These are phyloP conservation scores for Ascochyta koolunga DNA, from an alignment of 2,329 filamentous ascomycete genomes.

Conservation along the genomic window DNA sequence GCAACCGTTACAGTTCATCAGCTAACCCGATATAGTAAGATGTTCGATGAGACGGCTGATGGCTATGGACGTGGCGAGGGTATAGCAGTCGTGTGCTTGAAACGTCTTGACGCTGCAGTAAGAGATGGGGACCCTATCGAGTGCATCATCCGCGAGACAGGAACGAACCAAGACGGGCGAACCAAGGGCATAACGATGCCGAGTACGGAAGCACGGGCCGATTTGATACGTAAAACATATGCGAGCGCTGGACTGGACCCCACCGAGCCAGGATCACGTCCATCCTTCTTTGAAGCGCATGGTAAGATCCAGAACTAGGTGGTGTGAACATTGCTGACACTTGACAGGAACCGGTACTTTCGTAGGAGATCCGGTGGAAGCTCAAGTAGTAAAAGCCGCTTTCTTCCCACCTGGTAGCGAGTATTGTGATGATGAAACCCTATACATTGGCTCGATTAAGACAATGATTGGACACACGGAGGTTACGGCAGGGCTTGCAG, in stretches of 20 bases:
- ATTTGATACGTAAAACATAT: conserved; percentile 47
- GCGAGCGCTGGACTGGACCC: conserved; percentile 43
- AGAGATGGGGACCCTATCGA: conserved; percentile 59
- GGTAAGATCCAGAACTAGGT: too few species aligned
- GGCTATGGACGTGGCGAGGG: conserved; percentile 65
- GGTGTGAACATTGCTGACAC: too few species aligned
- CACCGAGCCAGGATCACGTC: background rate
- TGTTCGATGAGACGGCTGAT: conserved; percentile 51
- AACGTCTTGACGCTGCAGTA: conserved; percentile 61
- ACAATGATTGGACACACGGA: conserved; percentile 53
- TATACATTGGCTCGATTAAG: conserved; percentile 36
- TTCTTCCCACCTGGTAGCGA: conserved; percentile 6
- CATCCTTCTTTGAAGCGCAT: conserved; percentile 31
- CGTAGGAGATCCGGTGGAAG: conserved; percentile 37
- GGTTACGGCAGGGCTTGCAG: conserved; percentile 48
- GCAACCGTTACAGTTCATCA: too few species aligned
- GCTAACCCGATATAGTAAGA: background rate
- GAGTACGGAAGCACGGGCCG: conserved; percentile 43
- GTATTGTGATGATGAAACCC: background rate
- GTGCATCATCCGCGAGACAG: conserved; percentile 50
- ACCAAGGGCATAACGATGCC: conserved; percentile 53
- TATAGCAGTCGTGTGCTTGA: conserved; percentile 55
- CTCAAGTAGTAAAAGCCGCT: conserved; percentile 20
- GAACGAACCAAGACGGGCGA: conserved; percentile 55
- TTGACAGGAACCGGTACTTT: conserved; percentile 23